These are phyloP conservation scores for Lagenidium giganteum DNA, from an alignment of 352 stramenopile genomes.

Conservation along the genomic window DNA sequence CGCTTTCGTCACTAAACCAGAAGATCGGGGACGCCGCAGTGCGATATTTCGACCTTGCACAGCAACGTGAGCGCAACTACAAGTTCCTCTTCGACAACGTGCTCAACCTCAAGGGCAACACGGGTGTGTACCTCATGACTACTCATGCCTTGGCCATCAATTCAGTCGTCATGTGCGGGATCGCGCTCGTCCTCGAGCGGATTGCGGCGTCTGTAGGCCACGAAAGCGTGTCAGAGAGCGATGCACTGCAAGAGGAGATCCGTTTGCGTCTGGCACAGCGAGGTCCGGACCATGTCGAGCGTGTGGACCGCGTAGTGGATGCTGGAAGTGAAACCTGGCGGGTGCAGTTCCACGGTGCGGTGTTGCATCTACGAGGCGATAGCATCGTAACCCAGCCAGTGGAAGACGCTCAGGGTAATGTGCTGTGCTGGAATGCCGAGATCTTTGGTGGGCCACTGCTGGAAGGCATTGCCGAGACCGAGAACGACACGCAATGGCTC, in stretches of 20 bases:
- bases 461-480: conserved; percentile 7
- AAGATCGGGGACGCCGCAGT: conserved; percentile 70
- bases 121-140: conserved; percentile 79
- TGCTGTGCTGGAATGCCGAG: conserved; percentile 93
- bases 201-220: neutral
- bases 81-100: conserved; percentile 83
- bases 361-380: conserved; percentile 88
- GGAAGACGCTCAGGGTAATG: conserved; percentile 49
- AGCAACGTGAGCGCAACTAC: conserved; percentile 82
- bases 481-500: conserved; percentile 45
- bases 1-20: conserved; percentile 26
- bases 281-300: conserved; percentile 24
- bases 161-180: conserved; percentile 25
- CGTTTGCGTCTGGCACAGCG: conserved; percentile 14
- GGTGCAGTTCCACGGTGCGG: conserved; percentile 70
- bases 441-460: conserved; percentile 51
- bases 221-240: neutral
- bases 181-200: conserved; percentile 21
- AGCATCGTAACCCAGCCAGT: conserved; percentile 75
- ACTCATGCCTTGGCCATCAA: neutral
- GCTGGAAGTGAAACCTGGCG: conserved; percentile 3
- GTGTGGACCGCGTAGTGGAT: conserved; percentile 1
- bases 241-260: conserved; percentile 10
- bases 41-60: conserved; percentile 79
- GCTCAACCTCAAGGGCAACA: conserved; percentile 79